These are phyloP conservation scores for Diplodia sapinea DNA, from an alignment of 2,329 filamentous ascomycete genomes.

Conservation along the genomic window DNA sequence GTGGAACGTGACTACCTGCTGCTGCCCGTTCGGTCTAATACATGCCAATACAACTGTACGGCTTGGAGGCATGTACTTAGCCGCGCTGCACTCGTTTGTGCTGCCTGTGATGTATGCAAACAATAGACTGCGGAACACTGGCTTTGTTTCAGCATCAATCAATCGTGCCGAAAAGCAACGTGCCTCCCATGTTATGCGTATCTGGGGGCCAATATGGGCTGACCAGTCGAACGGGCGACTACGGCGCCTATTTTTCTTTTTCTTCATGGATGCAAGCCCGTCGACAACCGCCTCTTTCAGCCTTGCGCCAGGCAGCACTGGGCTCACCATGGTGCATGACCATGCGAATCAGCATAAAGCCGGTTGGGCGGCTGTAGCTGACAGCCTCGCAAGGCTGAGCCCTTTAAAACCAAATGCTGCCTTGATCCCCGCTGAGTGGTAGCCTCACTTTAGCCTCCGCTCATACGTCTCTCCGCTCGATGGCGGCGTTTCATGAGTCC, in stretches of 20 bases:
- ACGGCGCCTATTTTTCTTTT: slow-evolving; percentile 4
- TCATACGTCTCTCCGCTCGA: not conserved
- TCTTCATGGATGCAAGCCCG: slow-evolving; percentile 8
- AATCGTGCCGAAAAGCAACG: not conserved
- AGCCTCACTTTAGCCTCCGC: slow-evolving; percentile 14
- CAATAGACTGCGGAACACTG: not conserved
- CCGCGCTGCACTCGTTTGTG: not conserved
- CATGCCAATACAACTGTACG: not conserved
- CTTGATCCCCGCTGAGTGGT: slow-evolving; percentile 12
- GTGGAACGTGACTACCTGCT: not conserved
- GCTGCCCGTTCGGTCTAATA: not conserved
- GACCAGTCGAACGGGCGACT: not conserved
- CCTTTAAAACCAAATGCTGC: slow-evolving; percentile 5
- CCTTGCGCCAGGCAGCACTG: slow-evolving; percentile 14
- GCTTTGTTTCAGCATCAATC: too few species aligned
- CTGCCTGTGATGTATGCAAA: not conserved
- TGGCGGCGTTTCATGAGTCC: slow-evolving; percentile 10
- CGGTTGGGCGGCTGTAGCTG: slow-evolving; percentile 5
- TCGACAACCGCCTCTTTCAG: slow-evolving; percentile 10
- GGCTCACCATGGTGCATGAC: not conserved
- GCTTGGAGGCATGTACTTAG: slow-evolving; percentile 3
- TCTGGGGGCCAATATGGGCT: slow-evolving; percentile 8
- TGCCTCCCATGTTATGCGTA: not conserved
- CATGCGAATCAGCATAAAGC: slow-evolving; percentile 21
- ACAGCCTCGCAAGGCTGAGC: slow-evolving; percentile 22